Evolutionary conservation across 371 early-diverging fungal species (phyloP), one percentile per base, ranked within the genome.

Genomic region (Lichtheimia corymbifera): DNA sequence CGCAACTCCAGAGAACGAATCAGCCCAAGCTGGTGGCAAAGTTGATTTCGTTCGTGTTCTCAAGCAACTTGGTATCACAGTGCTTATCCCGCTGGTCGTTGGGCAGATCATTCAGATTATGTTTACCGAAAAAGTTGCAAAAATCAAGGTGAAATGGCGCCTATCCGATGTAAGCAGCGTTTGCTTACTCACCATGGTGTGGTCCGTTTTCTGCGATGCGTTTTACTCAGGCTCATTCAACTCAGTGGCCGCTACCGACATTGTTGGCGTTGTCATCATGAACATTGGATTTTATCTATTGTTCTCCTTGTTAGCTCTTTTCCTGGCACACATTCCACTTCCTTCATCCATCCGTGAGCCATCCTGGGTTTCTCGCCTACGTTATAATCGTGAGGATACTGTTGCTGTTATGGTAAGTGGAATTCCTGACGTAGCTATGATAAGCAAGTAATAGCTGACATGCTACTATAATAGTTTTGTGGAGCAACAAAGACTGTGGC

Each of bases 401-500:
- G 83, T 86, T 22, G 87, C 89, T 30, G 76, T 87, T 24, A 80
- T 84, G 73, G 80, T 79, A 76, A 58, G 64, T n/a, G 40, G 17
- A 9, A 51, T 51, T 27, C 15, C 14, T 42, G 17, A 11, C 17
- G 7, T 45, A 45, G 53, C 2, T 58, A 11, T 54, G 12, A 50
- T 41, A 4, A 4, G 53, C 25, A 11, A 49, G 5, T 6, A 18
- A 25, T 12, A 52, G 15, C 24, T 14, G 4, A 27, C 52, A 24
- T 56, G 25, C 18, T 57, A 50, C 12, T 47, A 9, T 49, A 35
- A 30, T 64, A 79, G 80, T 80, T 72, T 66, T 89, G 89, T 65
- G 90, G 85, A 18, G 88, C 88, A 4, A 89, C 89, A 0, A 91
- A 91, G 66, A 89, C 92, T 0, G 87, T 91, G 0, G 88, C 90